Evolutionary conservation across 2,329 filamentous ascomycete species (phyloP), one percentile per base, ranked within the genome.

Genomic region (Colletotrichum camelliae): DNA sequence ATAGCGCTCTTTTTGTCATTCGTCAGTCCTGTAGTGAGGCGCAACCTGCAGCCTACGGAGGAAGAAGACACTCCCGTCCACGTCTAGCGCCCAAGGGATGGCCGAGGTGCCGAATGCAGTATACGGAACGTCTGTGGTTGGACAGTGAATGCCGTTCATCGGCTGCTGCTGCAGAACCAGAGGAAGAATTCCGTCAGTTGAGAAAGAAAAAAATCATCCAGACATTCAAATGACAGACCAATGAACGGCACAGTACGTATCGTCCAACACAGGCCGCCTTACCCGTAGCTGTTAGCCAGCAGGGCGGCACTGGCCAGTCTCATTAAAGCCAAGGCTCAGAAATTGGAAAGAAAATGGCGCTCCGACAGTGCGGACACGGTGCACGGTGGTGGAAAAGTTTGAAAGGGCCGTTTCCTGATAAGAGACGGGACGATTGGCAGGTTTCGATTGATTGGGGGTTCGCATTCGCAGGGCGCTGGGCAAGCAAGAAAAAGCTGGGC

Each of bases 341-440:
- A 69, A 68, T 33, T 52, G 37, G 52, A 39, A 12, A 37, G 48
- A 65, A 60, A 70, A 74, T 74, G 72, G 33, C 61, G 74, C 67
- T 67, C 24, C 33, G 37, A 75, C 71, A 58, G 74, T 75, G 74
- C 33, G 52, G 5, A 13, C 16, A 71, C 71, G 72, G 74, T 71
- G 61, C 29, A 37, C 33, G 8, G 27, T 29, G 31, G 33, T 48
- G 58, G 35, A 70, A 75, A 64, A 69, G 57, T 74, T 74, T 58
- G 65, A 74, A 74, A 74, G 48, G 64, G 65, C 74, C 70, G 74
- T 74, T 76, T 65, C 64, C 74, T 74, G 70, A 76, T 76, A 69
- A 74, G 58, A 69, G 35, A 31, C 65, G 65, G 72, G 39, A 43
- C 39, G 39, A 43, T 73, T 75, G 73, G 69, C 58, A 64, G 58